Evolutionary conservation across 2,329 filamentous ascomycete species (phyloP), one percentile per base, ranked within the genome.

Genomic region (Whalleya microplaca): DNA sequence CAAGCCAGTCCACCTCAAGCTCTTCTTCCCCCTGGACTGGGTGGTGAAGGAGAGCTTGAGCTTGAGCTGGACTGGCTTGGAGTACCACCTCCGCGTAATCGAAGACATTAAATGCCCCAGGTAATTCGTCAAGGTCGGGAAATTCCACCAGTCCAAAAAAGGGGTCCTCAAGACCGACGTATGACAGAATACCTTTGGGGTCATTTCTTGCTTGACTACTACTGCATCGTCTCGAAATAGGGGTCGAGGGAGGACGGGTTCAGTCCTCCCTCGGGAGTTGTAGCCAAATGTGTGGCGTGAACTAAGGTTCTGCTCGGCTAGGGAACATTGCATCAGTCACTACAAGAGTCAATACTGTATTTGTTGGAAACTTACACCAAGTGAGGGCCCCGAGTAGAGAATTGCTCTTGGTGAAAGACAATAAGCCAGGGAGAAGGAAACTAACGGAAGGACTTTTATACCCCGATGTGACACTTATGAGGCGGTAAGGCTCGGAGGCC

Each of bases 191-290:
- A 6, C n/a, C 45, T 1, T 41, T 40, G 19, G 45, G 48, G 49
- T 14, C 53, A 53, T 53, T 47, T 23, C 43, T 57, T 51, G 45
- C n/a, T 52, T 56, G 56, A 62, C 45, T 59, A 62, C 59, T 51
- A 45, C 45, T 59, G 42, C 56, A 62, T 59, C 41, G 47, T 47
- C 19, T 41, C 53, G 59, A 55, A 57, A 62, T 62, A 23, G 43
- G 45, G 37, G 23, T 41, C 45, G 59, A 62, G 59, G 56, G 59
- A 62, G 59, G 56, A 62, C 55, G 20, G 18, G 0, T 1, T 21
- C 45, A 2, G 56, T 52, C 56, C 59, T 53, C 59, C 59, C 59
- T 62, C 56, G 42, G 53, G 56, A 59, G 48, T 44, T 19, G 21
- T 47, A 21, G 37, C 16, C 21, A n/a, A 14, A 21, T 49, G 12